These are phyloP conservation scores for Monosporascus ibericus DNA, from an alignment of 2,329 filamentous ascomycete genomes.

Conservation along the genomic window DNA sequence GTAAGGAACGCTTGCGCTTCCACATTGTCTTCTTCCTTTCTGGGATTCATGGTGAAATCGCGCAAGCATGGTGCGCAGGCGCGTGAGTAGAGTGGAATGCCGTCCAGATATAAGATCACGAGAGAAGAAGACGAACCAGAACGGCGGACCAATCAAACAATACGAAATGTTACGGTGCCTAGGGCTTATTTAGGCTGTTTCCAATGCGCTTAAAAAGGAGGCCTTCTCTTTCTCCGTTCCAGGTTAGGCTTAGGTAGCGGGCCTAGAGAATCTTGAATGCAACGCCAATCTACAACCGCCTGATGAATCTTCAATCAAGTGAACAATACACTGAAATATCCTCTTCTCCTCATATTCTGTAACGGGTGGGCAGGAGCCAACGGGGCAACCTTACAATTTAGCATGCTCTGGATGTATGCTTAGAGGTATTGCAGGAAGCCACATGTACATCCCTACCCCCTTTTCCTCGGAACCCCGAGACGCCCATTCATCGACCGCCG, in stretches of 20 bases:
- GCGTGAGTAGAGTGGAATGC: not conserved
- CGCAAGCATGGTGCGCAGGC: not conserved
- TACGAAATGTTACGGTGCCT: not conserved
- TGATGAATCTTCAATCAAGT: no score
- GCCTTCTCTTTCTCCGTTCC: slow-evolving; percentile 14
- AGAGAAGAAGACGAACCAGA: not conserved
- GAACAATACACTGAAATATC: no score
- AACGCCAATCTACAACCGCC: no score
- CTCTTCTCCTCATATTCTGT: no score
- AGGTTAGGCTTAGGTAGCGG: slow-evolving; percentile 7
- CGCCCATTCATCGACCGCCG: no score
- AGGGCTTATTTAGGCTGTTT: slow-evolving; percentile 8
- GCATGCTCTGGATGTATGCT: no score
- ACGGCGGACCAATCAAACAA: not conserved
- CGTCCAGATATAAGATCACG: not conserved
- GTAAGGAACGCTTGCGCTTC: slow-evolving; percentile 27
- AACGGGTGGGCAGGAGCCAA: no score
- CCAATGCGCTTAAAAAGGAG: slow-evolving; percentile 15
- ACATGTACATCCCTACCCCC: no score
- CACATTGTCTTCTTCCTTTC: slow-evolving; percentile 18
- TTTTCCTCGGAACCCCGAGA: no score
- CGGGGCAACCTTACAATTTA: no score
- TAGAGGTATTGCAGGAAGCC: no score
- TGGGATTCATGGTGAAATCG: slow-evolving; percentile 10
- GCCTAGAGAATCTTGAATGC: not conserved